A percentile compares a stretch with the other conserved stretches of the same genome.
Conservation (phyloP, 2,329 filamentous ascomycete species). For the Aspergillus quadricinctus region DNA sequence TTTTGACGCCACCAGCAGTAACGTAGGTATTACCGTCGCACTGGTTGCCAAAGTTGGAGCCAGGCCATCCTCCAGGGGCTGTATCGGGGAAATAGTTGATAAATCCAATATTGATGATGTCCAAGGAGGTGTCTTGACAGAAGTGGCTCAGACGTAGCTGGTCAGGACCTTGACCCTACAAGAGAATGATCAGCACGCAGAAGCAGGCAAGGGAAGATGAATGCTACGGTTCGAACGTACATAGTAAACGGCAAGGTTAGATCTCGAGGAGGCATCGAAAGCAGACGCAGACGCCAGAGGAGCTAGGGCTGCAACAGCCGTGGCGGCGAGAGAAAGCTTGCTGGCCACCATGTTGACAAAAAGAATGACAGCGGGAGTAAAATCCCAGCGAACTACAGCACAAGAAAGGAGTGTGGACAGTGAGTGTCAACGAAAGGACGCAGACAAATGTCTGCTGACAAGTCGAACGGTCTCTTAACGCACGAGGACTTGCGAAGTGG, state of each 20-base stretch:
- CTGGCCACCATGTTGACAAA: slow-evolving; percentile 33
- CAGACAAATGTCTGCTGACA: slow-evolving; percentile 43
- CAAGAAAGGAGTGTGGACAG: slow-evolving; percentile 23
- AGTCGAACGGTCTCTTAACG: slow-evolving; percentile 12
- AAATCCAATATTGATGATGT: slow-evolving; percentile 55
- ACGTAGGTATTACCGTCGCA: slow-evolving; percentile 43
- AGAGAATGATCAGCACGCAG: slow-evolving; percentile 7
- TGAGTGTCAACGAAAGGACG: slow-evolving; percentile 52
- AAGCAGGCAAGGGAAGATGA: background rate
- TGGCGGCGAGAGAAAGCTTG: slow-evolving; percentile 31
- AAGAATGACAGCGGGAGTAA: slow-evolving; percentile 28
- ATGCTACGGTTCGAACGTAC: slow-evolving; percentile 22
- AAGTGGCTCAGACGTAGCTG: slow-evolving; percentile 49
- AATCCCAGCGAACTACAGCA: slow-evolving; percentile 32
- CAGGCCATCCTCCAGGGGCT: slow-evolving; percentile 43
- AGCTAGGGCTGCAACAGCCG: slow-evolving; percentile 29
- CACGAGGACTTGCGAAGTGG: slow-evolving; percentile 11
- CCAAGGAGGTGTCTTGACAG: slow-evolving; percentile 49
- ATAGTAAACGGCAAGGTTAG: slow-evolving; percentile 53
- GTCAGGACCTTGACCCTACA: slow-evolving; percentile 48
- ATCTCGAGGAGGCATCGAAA: slow-evolving; percentile 40
- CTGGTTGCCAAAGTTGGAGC: slow-evolving; percentile 55
- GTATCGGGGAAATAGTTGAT: slow-evolving; percentile 52
- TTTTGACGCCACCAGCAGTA: slow-evolving; percentile 33
- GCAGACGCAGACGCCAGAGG: slow-evolving; percentile 36